Evolutionary conservation across 768 basidiomycete species (phyloP).

Genomic region (Trametes coccinea): DNA sequence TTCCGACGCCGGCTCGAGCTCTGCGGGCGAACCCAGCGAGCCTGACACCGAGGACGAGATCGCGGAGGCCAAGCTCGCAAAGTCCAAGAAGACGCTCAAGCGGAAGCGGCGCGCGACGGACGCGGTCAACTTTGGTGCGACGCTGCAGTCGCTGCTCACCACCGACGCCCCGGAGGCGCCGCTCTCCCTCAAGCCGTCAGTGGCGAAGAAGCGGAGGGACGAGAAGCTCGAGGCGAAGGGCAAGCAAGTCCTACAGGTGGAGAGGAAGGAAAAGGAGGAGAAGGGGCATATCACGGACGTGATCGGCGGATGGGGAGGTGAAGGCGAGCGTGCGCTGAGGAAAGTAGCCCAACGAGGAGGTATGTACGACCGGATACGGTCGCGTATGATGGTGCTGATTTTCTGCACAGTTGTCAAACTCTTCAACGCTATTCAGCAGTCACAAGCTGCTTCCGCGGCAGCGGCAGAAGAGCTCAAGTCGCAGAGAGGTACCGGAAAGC

Average conservation of each 20-base stretch:
- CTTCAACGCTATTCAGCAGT: conserved; percentile 85
- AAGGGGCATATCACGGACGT: conserved; percentile 64
- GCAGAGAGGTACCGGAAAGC: conserved; percentile 69
- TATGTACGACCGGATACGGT: conserved; percentile 34
- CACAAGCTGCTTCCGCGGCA: conserved; percentile 57
- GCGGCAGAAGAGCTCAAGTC: conserved; percentile 61
- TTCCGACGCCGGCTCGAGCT: conserved; percentile 7
- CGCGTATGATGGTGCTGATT: background rate
- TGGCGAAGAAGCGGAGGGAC: conserved; percentile 66
- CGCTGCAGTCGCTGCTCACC: conserved; percentile 68
- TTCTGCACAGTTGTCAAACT: conserved; percentile 73
- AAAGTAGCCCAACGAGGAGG: conserved; percentile 89
- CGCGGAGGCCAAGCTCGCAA: conserved; percentile 49
- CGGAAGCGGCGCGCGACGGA: conserved; percentile 81
- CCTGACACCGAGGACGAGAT: conserved; percentile 68
- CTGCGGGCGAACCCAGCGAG: conserved; percentile 8
- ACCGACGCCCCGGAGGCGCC: conserved; percentile 75
- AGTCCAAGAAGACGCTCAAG: conserved; percentile 80
- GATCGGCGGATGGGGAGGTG: conserved; percentile 88
- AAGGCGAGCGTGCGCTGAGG: conserved; percentile 71
- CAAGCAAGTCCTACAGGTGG: conserved; percentile 67
- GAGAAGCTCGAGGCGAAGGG: conserved; percentile 75
- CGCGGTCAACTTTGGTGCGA: conserved; percentile 70
- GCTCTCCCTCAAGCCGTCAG: conserved; percentile 77
- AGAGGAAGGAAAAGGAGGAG: conserved; percentile 75